Evolutionary conservation across 2,329 filamentous ascomycete species (phyloP), one percentile per base, ranked within the genome.

Genomic region (Calonectria henricotiae): DNA sequence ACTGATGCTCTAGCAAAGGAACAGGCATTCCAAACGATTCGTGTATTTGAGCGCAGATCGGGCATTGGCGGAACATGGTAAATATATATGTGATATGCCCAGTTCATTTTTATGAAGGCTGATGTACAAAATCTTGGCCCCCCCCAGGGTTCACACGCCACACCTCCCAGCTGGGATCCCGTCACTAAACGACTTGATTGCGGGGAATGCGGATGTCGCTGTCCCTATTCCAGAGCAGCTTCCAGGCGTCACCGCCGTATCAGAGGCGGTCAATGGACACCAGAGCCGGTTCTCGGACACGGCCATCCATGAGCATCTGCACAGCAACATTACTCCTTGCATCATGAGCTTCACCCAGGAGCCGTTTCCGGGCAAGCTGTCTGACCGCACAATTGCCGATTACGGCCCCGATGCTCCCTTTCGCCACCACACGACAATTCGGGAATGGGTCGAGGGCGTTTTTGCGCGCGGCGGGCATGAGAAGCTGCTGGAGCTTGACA

Each of bases 401-500:
- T 69, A 37, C 20, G 67, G 67, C 11, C 61, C 62, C 1, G 54
- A 20, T 2, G 41, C 67, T 4, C 67, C 67, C 9, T 69, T 51
- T 13, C 61, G 67, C 2, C 67, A 65, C n/a, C 67, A 69, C 54
- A 30, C 67, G 25, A 54, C 43, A 9, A 65, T 69, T 15, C 61
- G 67, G 20, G 67, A 69, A 13, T 69, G 67, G 67, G 20, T 65
- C n/a, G 67, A 69, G 35, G 62, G 61, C 12, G 65, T 69, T 17
- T 69, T 69, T 5, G n/a, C 62, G 8, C 62, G 62, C 2, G 43
- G 51, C 20, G 51, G 67, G 5, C 67, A 69, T 13, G 62, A 69
- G n/a, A 69, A 69, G 35, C 61, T 69, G n/a, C 62, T 73, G n/a
- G 82, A 83, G 5, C 85, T 87, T 64, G 85, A 86, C 62, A 91